Base-by-base conservation (phyloP, 805 yeast genomes). In the Monosporozyma servazzii region DNA sequence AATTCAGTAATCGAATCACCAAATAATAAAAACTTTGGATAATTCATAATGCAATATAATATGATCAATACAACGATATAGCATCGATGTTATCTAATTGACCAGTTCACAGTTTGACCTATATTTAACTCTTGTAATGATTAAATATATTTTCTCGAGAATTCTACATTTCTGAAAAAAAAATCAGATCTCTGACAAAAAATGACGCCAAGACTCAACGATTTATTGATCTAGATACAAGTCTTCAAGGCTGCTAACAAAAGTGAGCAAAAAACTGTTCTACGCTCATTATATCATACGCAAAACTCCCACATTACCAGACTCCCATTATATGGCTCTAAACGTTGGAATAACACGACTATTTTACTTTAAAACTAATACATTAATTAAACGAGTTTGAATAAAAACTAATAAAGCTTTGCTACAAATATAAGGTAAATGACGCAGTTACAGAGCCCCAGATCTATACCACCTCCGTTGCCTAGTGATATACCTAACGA, bases 21-120 rank as follows among this genome's bases (percentile, higher is more conserved):
- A 40, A 55, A 55, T 25, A 55, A 21, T 30, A 55, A 27, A 50
- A 84, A 70, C 56, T 81, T 81, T 55, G 73, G 51, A 44, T 55
- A 60, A 17, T 53, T 48, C 51, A 59, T 47, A 18, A 5, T 36
- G 30, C 9, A 30, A 33, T n/a, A 7, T 25, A 25, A 25, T 7
- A 7, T 25, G 27, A 7, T 2, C 27, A 25, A 25, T 25, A 25
- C 27, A 25, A 7, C 7, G 5, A 5, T 25, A 25, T 5, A 2
- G 27, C 7, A 45, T 8, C 47, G 46, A 13, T 15, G 11, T 13
- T 30, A 30, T 30, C 36, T 30, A 30, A 9, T 30, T 30, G 5
- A 10, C n/a, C 37, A 13, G 5, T 41, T 41, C 25, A 9, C 27
- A 25, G 2, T 25, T 25, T 2, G 7, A 2, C 27, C 27, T 25